Base-by-base conservation (phyloP, 495 filamentous ascomycete genomes). In the Aspergillus sclerotioniger region DNA sequence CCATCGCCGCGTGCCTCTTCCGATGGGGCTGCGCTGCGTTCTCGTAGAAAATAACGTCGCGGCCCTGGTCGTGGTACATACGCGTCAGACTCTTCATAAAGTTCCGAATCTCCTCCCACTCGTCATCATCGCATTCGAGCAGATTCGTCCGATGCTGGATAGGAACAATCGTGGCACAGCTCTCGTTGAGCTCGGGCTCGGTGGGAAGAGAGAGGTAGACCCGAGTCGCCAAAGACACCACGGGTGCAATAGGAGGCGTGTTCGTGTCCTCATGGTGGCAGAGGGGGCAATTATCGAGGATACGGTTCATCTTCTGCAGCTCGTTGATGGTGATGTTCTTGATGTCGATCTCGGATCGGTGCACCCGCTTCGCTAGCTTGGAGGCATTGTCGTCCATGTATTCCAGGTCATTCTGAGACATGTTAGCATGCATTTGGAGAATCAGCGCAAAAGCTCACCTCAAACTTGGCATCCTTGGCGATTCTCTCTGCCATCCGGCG, bases 51-150 rank as follows among this genome's bases (percentile, higher is more conserved):
- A 98, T 77, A 3, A 98, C 95, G 65, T 91, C 90, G 37, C 88
- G 86, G 28, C 89, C 91, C 66, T 94, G 91, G 28, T 90, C 87
- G 73, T 92, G 89, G 71, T 98, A 98, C 84, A 96, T 84, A 48
- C 92, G 85, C 2, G 87, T 97, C 31, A 98, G 82, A 66, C 84
- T 89, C 76, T 98, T 98, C 92, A 98, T 98, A 73, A 98, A 98
- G 72, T 98, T 98, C 45, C 92, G 87, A 39, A 98, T 90, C 68
- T 98, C 94, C 64, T 98, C 94, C 94, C 95, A 98, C 70, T 98
- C 94, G 65, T 98, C 95, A 67, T 98, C 95, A 67, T 98, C 95
- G 67, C 95, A 98, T 72, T 97, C 94, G 20, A 98, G 79, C 12
- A 98, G 84, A 68, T 98, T 98, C 31, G 81, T 84, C 44, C 87